These are phyloP conservation scores for Leishmania gerbilli DNA, from an alignment of 208 protist species.

Conservation along the genomic window DNA sequence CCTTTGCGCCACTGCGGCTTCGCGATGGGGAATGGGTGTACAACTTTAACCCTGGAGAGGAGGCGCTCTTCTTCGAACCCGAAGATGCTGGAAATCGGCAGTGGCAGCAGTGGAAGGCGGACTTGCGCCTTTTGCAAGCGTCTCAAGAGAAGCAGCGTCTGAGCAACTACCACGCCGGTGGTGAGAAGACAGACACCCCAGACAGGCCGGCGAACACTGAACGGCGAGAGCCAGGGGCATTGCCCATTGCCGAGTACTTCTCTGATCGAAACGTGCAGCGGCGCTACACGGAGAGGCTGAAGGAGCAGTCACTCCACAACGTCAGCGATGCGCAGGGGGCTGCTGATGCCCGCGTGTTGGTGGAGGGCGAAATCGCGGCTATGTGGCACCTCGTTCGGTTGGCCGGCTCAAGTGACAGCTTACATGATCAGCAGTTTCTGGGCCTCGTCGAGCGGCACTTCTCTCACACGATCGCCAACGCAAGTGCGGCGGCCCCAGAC, in stretches of 20 bases:
- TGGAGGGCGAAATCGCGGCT: slow-evolving; percentile 4
- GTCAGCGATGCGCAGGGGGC: neutral
- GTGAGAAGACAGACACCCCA: neutral
- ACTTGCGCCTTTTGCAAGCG: slow-evolving; percentile 23
- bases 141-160: slow-evolving; percentile 16
- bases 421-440: slow-evolving; percentile 13
- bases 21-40: slow-evolving; percentile 43
- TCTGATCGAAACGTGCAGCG: slow-evolving; percentile 19
- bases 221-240: too few relatives aligned
- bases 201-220: neutral
- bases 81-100: slow-evolving; percentile 47
- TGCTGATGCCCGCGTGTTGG: neutral
- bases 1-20: neutral
- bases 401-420: neutral
- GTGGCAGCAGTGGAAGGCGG: slow-evolving; percentile 35
- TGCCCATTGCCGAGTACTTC: slow-evolving; percentile 13
- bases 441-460: slow-evolving; percentile 33
- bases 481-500: neutral
- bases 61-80: slow-evolving; percentile 47
- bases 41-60: slow-evolving; percentile 27
- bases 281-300: slow-evolving; percentile 3
- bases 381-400: slow-evolving; percentile 10
- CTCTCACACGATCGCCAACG: slow-evolving; percentile 17
- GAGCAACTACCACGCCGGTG: neutral
- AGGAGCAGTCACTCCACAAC: slow-evolving; percentile 12